Evolutionary conservation across 192 early-diverging fungal genomes (phyloP), one percentile per base, ranked within the genome.

Genomic region (Phycomyces nitens): DNA sequence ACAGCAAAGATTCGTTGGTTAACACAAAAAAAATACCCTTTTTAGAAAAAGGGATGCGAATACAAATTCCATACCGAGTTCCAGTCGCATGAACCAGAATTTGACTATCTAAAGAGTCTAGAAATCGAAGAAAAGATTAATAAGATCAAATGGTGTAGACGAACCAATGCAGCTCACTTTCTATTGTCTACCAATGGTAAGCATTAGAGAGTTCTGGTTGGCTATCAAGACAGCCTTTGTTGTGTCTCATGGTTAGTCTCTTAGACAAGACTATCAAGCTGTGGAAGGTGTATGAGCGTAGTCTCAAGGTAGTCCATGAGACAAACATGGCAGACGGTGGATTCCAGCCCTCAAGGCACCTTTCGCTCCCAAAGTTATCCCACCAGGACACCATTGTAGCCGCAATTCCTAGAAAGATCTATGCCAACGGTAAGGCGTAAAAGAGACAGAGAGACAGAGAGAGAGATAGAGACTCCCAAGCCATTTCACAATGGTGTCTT

Each of bases 111-210:
- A 44, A 96, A 96, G 80, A 89, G 86, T 74, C 73, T 96, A 69
- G 94, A 96, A 77, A 96, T 96, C 58, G 94, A 96, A 76, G 94
- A 96, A 71, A 96, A 96, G 76, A 96, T 96, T 72, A 96, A 96
- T 76, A 92, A 94, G 69, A 96, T 96, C 72, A 84, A 94, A 73
- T 96, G 94, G 94, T 92, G 91, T 78, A 84, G 82, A 68, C 79
- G 89, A 18, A 88, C 90, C 71, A 94, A 94, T 74, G 79, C 91
- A 42, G 88, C 92, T 23, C 92, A 93, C 67, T 96, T 92, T 70
- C 78, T 96, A 69, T 80, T 96, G 53, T 93, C 92, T 15, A 94
- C 94, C 41, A 96, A 96, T 75, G 89, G 88, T 91, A 63, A 16
- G 39, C 24, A 50, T 50, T 34, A 34, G 29, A 34, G 29, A 34